A percentile compares a stretch with the other conserved stretches of the same genome.
phyloP scores from a whole-genome alignment of 2,329 filamentous ascomycete genomes.

The Nemania abortiva region DNA sequence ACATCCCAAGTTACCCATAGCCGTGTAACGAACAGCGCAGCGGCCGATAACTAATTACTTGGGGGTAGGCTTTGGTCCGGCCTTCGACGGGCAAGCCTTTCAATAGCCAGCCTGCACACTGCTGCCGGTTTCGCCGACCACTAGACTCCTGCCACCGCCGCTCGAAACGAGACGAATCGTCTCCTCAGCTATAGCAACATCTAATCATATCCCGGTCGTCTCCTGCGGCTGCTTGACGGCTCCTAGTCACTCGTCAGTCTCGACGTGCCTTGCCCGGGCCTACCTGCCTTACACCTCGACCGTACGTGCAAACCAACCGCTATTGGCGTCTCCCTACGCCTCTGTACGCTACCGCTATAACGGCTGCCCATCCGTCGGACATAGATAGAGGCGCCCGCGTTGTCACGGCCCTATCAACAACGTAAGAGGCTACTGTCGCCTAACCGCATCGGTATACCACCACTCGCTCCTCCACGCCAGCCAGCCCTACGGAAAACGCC shows the following conservation, averaged over 20 bases:
- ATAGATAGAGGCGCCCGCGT: not conserved
- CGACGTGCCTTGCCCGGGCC: slow-evolving; percentile 1
- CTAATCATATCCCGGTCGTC: not conserved
- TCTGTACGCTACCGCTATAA: slow-evolving; percentile 5
- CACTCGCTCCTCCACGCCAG: slow-evolving; percentile 8
- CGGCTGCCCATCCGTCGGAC: not conserved
- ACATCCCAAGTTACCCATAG: not conserved
- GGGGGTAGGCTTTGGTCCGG: slow-evolving; percentile 9
- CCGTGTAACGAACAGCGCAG: slow-evolving; percentile 9
- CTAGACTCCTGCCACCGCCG: not conserved
- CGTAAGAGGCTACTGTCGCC: slow-evolving; percentile 47
- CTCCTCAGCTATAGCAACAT: not conserved
- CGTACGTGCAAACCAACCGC: slow-evolving; percentile 1
- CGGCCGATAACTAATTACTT: slow-evolving; percentile 2
- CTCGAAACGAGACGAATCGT: not conserved
- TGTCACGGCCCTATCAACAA: slow-evolving; percentile 34
- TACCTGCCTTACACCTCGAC: not conserved
- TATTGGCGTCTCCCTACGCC: slow-evolving; percentile 11
- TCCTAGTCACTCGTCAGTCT: not conserved
- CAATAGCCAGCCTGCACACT: no score
- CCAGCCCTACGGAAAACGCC: slow-evolving; percentile 57
- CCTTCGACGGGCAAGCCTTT: not conserved
- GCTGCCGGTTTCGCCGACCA: no score
- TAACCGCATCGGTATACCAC: slow-evolving; percentile 19
- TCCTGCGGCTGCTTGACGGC: not conserved